Evolutionary conservation across 2,329 filamentous ascomycete genomes (phyloP).

Genomic region (Cladosporium velox): DNA sequence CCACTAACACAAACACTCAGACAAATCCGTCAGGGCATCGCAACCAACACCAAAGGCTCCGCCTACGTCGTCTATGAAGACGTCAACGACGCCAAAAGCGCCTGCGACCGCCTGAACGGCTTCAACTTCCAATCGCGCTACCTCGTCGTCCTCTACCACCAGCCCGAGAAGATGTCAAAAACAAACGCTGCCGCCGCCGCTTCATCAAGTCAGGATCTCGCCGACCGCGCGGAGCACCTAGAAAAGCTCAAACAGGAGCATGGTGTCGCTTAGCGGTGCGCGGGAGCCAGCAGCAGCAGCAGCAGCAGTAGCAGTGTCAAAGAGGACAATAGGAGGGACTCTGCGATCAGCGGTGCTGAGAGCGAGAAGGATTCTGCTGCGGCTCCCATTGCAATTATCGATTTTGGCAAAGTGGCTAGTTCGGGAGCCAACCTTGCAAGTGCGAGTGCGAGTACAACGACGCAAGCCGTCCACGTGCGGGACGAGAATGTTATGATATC

Average conservation of each 20-base stretch:
- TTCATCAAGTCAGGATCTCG: slow-evolving; percentile 63
- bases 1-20: slow-evolving; percentile 49
- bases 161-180: slow-evolving; percentile 82
- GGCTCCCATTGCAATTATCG: slow-evolving; percentile 20
- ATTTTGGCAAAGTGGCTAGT: slow-evolving; percentile 14
- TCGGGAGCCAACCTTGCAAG: neutral
- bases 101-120: slow-evolving; percentile 98
- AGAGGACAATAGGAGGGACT: slow-evolving; percentile 33
- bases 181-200: slow-evolving; percentile 13
- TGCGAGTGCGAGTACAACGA: neutral
- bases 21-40: slow-evolving; percentile 97
- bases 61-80: slow-evolving; percentile 99
- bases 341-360: slow-evolving; percentile 29
- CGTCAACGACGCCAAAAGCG: slow-evolving; percentile 97
- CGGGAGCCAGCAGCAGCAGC: slow-evolving; percentile 32
- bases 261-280: slow-evolving; percentile 79
- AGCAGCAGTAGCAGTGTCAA: slow-evolving; percentile 13
- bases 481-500: slow-evolving; percentile 19
- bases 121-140: slow-evolving; percentile 99
- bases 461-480: slow-evolving; percentile 11
- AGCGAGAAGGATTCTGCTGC: slow-evolving; percentile 13
- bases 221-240: slow-evolving; percentile 93
- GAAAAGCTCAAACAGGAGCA: slow-evolving; percentile 97
- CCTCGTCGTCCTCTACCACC: slow-evolving; percentile 82
- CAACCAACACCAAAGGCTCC: slow-evolving; percentile 95